phyloP scores from a whole-genome alignment of 768 basidiomycete genomes.

The Mycena rebaudengoi region DNA sequence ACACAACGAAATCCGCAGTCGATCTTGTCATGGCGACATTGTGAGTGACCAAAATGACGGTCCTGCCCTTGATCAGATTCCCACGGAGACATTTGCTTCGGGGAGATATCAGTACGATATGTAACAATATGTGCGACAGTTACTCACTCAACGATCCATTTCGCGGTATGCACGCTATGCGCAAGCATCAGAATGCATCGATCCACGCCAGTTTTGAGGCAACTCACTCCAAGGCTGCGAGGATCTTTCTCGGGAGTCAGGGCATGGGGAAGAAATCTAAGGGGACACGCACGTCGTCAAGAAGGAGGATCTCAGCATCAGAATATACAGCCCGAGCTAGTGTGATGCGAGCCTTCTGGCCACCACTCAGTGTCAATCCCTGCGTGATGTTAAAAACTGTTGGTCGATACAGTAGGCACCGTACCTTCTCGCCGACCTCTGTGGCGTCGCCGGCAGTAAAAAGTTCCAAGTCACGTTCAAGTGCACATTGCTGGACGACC shows the following conservation, averaged over 20 bases:
- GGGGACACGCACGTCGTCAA: slow-evolving; percentile 51
- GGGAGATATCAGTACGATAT: not conserved
- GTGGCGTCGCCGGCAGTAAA: slow-evolving; percentile 75
- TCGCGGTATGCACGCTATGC: slow-evolving; percentile 53
- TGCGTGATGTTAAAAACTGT: not conserved
- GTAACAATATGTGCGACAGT: not conserved
- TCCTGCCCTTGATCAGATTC: slow-evolving; percentile 50
- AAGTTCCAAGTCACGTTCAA: slow-evolving; percentile 76
- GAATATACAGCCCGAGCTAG: slow-evolving; percentile 56
- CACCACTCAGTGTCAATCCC: slow-evolving; percentile 54
- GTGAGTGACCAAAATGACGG: slow-evolving; percentile 59
- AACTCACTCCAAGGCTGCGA: slow-evolving; percentile 42
- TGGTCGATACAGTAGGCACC: too few species aligned
- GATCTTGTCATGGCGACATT: slow-evolving; percentile 55
- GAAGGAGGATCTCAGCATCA: slow-evolving; percentile 48
- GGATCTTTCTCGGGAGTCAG: not conserved
- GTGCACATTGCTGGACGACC: slow-evolving; percentile 76
- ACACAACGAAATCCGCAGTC: slow-evolving; percentile 55
- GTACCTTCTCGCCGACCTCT: slow-evolving; percentile 59
- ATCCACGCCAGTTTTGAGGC: slow-evolving; percentile 40
- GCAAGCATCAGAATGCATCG: slow-evolving; percentile 33
- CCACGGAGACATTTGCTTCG: slow-evolving; percentile 51
- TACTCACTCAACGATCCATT: slow-evolving; percentile 54
- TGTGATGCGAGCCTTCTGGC: slow-evolving; percentile 56
- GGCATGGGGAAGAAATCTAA: not conserved